A percentile compares a stretch with the other conserved stretches of the same genome.
Evolutionary conservation across 139 green algal genomes (phyloP).

Genomic region (Tetratostichococcus sp.): DNA sequence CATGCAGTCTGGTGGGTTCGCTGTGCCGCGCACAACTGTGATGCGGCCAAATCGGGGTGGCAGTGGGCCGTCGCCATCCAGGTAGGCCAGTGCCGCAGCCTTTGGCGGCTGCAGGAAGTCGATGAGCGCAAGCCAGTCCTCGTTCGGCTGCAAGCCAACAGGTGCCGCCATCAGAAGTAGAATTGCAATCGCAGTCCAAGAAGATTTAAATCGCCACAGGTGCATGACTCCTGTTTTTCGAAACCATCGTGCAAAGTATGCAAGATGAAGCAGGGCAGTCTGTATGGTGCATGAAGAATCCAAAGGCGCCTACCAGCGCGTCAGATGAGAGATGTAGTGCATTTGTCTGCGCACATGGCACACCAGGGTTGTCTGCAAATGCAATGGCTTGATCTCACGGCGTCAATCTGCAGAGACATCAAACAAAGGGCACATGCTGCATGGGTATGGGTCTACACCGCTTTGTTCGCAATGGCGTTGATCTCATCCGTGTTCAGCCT

Average conservation of each 20-base stretch:
- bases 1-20: slow-evolving; percentile 21
- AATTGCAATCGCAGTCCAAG: background rate
- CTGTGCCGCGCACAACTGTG: background rate
- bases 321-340: too few species aligned
- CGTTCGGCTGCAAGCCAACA: slow-evolving; percentile 1
- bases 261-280: too few species aligned
- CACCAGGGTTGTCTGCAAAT: too few species aligned
- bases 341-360: too few species aligned
- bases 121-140: slow-evolving; percentile 14
- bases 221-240: too few species aligned
- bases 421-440: too few species aligned
- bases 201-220: too few species aligned
- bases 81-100: slow-evolving; percentile 18
- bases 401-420: background rate
- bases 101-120: slow-evolving; percentile 22
- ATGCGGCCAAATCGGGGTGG: slow-evolving; percentile 14
- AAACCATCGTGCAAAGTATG: too few species aligned
- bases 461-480: background rate
- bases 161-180: background rate
- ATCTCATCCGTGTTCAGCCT: background rate
- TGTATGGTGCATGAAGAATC: too few species aligned
- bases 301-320: too few species aligned
- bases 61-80: slow-evolving; percentile 12
- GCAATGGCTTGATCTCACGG: too few species aligned
- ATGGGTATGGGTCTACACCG: background rate